phyloP scores from a whole-genome alignment of 768 basidiomycete genomes.

The Xerocomellus intermedius region DNA sequence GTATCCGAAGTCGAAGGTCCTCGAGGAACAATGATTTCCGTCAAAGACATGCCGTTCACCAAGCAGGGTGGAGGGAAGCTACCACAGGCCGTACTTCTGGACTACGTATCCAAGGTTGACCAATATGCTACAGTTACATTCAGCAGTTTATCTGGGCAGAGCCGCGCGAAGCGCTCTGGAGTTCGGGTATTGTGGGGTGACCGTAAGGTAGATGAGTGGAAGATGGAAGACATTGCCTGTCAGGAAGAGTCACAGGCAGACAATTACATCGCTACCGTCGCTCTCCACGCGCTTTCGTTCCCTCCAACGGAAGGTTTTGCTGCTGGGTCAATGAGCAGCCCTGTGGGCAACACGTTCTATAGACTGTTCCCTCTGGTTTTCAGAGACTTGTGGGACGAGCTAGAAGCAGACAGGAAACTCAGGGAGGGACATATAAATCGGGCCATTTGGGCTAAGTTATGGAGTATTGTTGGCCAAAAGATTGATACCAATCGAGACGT shows the following conservation, averaged over 20 bases:
- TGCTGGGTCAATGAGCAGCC: constrained; percentile 42
- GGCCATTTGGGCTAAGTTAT: constrained; percentile 66
- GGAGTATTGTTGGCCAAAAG: constrained; percentile 63
- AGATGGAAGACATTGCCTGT: constrained; percentile 86
- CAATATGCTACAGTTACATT: constrained; percentile 76
- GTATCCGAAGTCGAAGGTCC: constrained; percentile 55
- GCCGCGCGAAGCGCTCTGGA: constrained; percentile 71
- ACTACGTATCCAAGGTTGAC: constrained; percentile 66
- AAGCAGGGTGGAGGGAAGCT: constrained; percentile 83
- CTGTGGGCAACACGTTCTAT: constrained; percentile 62
- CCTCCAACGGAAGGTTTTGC: constrained; percentile 64
- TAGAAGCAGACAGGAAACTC: constrained; percentile 62
- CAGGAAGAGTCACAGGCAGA: constrained; percentile 76
- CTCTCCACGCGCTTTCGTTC: constrained; percentile 76
- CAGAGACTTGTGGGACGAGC: constrained; percentile 89
- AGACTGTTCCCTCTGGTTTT: constrained; percentile 77
- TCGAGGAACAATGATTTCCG: constrained; percentile 49
- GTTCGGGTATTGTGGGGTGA: constrained; percentile 75
- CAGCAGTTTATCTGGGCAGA: constrained; percentile 59
- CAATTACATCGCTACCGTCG: constrained; percentile 85
- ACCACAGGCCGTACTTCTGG: constrained; percentile 71
- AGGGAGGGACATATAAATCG: constrained; percentile 66
- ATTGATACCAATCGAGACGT: constrained; percentile 44
- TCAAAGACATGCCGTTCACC: constrained; percentile 76
- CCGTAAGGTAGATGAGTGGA: constrained; percentile 59